phyloP scores from a whole-genome alignment of 345 rosid genomes.

The Hypericum androsaemum region DNA sequence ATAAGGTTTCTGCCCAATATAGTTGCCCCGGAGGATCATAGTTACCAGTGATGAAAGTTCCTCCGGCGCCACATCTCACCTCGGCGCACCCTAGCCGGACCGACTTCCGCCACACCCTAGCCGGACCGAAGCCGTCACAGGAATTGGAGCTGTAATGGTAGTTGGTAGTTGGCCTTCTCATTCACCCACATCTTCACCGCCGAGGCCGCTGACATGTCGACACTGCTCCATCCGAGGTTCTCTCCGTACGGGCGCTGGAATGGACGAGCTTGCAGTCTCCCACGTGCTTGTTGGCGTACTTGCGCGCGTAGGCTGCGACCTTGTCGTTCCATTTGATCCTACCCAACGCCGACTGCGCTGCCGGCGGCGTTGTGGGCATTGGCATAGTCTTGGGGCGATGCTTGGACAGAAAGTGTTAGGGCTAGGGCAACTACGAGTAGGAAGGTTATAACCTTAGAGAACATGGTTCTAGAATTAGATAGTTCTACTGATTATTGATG shows the following conservation, averaged over 20 bases:
- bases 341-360: background rate
- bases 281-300: background rate
- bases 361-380: background rate
- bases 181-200: slow-evolving; percentile 4
- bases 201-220: background rate
- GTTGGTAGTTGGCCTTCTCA: background rate
- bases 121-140: background rate
- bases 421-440: background rate
- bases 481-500: too few relatives aligned
- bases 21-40: slow-evolving; percentile 5
- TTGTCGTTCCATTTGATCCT: background rate
- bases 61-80: background rate
- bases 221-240: background rate
- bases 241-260: slow-evolving; percentile 6
- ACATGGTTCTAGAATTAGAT: background rate
- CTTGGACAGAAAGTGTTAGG: background rate
- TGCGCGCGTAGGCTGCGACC: background rate
- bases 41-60: slow-evolving; percentile 3
- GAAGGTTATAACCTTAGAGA: background rate
- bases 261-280: background rate
- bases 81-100: slow-evolving; percentile 1
- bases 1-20: background rate
- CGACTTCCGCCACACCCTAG: slow-evolving; percentile 1
- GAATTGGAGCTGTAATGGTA: background rate
- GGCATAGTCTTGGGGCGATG: background rate